Evolutionary conservation across 2,329 filamentous ascomycete species (phyloP), one percentile per base, ranked within the genome.

Genomic region (Sporothrix inflata): DNA sequence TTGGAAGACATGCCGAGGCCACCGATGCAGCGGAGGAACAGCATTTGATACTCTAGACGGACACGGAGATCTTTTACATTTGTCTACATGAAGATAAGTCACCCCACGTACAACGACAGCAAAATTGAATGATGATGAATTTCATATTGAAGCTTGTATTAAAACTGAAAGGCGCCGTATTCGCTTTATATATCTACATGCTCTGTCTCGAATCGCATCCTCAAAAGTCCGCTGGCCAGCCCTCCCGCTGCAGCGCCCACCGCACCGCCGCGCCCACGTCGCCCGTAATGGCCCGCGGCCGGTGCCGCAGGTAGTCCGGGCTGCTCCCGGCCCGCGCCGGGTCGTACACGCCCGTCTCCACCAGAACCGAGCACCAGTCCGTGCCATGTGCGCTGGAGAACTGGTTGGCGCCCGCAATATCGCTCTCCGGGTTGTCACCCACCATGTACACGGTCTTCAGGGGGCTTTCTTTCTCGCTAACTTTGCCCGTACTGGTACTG

Each of bases 361-460:
- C 79, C 71, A 81, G 70, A 16, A 80, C 75, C 24, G 77, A 77
- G 38, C 72, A 73, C 79, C 79, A 81, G 74, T 78, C 76, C 14
- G 78, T 92, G 9, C 90, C 91, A 72, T 86, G 82, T 4, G 86
- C 83, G 74, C 91, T 92, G 60, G 83, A 78, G 78, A 92, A 97
- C 61, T 87, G 86, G 79, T 97, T 97, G 24, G 93, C 94, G 6
- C 96, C 96, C 5, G 89, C 85, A 75, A 99, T 97, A 80, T 99
- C 96, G 76, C 92, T 96, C 78, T 93, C 93, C 5, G 92, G 92
- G 78, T 95, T 95, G 78, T 95, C 92, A 6, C 96, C 96, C 55
- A 98, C 88, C 95, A 98, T 98, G 82, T 97, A 98, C 12, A 98
- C 94, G 57, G 86, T 88, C 77, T 86, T 85, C 71, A 97, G 81